Base-by-base conservation (phyloP, 768 basidiomycete genomes). In the Suillus subluteus region DNA sequence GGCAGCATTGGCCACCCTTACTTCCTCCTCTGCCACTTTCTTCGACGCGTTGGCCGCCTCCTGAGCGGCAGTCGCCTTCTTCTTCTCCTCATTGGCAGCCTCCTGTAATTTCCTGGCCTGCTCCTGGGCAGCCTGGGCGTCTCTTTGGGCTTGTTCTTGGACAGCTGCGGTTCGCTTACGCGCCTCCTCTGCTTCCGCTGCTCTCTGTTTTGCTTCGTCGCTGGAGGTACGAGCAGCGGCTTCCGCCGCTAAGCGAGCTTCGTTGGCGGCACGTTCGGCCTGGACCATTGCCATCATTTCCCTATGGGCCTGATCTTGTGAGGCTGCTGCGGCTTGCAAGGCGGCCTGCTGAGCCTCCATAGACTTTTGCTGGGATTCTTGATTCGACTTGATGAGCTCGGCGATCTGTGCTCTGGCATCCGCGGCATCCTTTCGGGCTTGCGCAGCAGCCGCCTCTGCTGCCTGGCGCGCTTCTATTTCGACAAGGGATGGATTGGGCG, bases 51-150 rank as follows among this genome's bases (percentile, higher is more conserved):
- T 67, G 1, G 68, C 73, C 6, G 58, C 65, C 1, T 64, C 69
- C 55, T 58, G 75, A 0, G 64, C 69, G 1, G 65, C 66, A 55
- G 67, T 68, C 1, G 75, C 73, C 7, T 68, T 63, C 21, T 43
- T 65, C 16, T 72, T 69, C 30, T 75, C 72, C 30, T 69, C 72
- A 12, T 73, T 68, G 0, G 72, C 75, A 35, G 44, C 68, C 54
- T 41, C n/a, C 32, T 70, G 65, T 0, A 65, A 35, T 16, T 40
- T 65, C 5, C 52, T 63, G 0, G 40, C 38, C 54, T 66, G 68
- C 23, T 69, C 66, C 12, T 55, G 55, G 21, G 73, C 73, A 12
- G 54, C 61, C 32, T 56, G 54, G 0, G 66, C 66, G 1, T 67
- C 62, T 18, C 16, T 26, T 8, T 58, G 44, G 5, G 71, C 73